These are phyloP conservation scores for Cydonia oblonga DNA, from an alignment of 331 rosid species.

Conservation along the genomic window DNA sequence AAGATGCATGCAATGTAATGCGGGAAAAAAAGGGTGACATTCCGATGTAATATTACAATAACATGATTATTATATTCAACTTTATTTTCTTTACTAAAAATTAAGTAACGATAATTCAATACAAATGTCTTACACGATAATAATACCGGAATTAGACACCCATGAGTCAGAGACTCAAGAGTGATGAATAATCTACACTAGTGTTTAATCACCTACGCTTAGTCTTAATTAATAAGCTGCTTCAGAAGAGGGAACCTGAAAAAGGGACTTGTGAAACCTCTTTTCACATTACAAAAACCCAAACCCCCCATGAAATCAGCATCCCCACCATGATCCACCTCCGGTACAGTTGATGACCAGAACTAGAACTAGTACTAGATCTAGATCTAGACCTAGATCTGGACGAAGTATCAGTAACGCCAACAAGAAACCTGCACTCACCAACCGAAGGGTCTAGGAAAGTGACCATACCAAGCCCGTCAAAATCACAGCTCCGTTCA, in stretches of 20 bases:
- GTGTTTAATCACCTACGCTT: constrained; percentile 31
- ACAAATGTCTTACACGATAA: not conserved
- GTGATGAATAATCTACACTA: not conserved
- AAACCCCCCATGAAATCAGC: constrained; percentile 27
- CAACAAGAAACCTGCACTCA: constrained; percentile 73
- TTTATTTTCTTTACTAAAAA: not conserved
- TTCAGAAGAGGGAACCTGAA: constrained; percentile 40
- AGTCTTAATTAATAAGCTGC: constrained; percentile 2
- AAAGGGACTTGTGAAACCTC: constrained; percentile 42
- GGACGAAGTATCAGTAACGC: constrained; percentile 52
- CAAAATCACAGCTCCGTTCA: constrained; percentile 68
- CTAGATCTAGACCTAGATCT: constrained; percentile 23
- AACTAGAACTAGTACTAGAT: constrained; percentile 18
- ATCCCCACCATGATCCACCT: constrained; percentile 24
- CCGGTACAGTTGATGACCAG: constrained; percentile 17
- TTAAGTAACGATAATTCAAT: not conserved
- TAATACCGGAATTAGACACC: constrained; percentile 22
- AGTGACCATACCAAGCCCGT: constrained; percentile 80
- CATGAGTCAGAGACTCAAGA: not conserved
- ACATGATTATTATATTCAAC: not conserved
- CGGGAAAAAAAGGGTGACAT: not conserved
- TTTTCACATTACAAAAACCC: constrained; percentile 20
- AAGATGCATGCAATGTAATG: not conserved
- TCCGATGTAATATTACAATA: not conserved
- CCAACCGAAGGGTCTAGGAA: constrained; percentile 81